Conservation (phyloP, 2,329 filamentous ascomycete species). For the Boeremia lycopersici region DNA sequence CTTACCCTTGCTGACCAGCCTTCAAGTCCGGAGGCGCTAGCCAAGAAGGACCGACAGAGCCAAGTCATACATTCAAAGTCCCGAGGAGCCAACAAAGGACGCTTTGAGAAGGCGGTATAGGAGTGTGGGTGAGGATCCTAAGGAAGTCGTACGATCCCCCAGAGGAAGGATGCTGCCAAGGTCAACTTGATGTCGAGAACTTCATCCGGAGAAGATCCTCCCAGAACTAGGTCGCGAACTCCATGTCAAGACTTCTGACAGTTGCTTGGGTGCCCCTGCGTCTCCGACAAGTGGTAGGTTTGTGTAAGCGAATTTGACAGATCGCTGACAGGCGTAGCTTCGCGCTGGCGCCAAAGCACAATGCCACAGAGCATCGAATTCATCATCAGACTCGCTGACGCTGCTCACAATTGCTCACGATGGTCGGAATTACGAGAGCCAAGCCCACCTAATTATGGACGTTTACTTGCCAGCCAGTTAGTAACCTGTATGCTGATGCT, state of each 20-base stretch:
- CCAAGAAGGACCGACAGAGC: constrained; percentile 27
- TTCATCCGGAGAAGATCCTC: constrained; percentile 3
- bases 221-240: neutral
- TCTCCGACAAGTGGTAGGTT: constrained; percentile 3
- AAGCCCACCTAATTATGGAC: neutral
- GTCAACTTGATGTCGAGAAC: neutral
- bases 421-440: neutral
- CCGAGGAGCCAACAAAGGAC: constrained; percentile 8
- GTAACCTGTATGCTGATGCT: constrained; percentile 6
- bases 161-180: constrained; percentile 25
- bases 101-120: constrained; percentile 20
- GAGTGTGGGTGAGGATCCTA: constrained; percentile 3
- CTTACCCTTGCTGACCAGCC: constrained; percentile 8
- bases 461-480: constrained; percentile 2
- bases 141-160: constrained; percentile 11
- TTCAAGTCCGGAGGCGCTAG: constrained; percentile 20
- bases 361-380: neutral
- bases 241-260: constrained; percentile 18
- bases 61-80: constrained; percentile 35
- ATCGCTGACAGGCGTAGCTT: constrained; percentile 1
- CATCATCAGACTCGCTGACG: constrained; percentile 1
- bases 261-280: constrained; percentile 17
- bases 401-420: neutral
- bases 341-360: constrained; percentile 5
- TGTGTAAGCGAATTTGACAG: constrained; percentile 2